Conservation (phyloP, 1,284 basidiomycete species). For the Cutaneotrichosporon sp. region DNA sequence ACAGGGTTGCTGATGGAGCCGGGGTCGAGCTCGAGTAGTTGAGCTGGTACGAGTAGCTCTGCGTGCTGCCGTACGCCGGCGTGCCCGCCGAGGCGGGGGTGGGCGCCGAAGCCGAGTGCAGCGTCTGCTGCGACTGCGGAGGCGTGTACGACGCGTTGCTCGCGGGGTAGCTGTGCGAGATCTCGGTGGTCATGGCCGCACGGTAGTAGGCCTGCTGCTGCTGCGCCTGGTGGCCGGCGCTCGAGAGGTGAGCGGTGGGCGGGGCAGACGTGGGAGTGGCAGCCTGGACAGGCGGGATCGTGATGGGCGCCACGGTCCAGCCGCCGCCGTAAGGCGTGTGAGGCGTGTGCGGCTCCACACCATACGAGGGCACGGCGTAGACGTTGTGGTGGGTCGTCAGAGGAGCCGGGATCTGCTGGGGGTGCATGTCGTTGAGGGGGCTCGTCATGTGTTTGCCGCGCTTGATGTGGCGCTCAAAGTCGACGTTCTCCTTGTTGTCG, state of each 20-base stretch:
- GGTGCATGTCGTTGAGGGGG: conserved; percentile 8
- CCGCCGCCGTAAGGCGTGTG: conserved; percentile 18
- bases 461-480: conserved; percentile 22
- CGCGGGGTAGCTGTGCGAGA: conserved; percentile 14
- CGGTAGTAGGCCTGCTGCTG: conserved; percentile 21
- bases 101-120: conserved; percentile 1
- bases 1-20: conserved; percentile 3
- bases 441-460: conserved; percentile 20
- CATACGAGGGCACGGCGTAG: conserved; percentile 23
- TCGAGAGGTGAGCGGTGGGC: not conserved
- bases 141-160: conserved; percentile 11
- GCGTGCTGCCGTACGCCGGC: conserved; percentile 8
- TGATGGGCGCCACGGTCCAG: conserved; percentile 20
- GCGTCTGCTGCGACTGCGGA: conserved; percentile 13
- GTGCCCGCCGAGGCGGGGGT: not conserved
- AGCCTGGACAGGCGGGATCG: conserved; percentile 9
- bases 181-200: conserved; percentile 11
- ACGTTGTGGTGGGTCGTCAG: conserved; percentile 24
- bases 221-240: conserved; percentile 11
- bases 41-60: conserved; percentile 9
- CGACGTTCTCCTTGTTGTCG: conserved; percentile 26
- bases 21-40: conserved; percentile 4
- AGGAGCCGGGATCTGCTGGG: conserved; percentile 17
- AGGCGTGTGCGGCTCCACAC: conserved; percentile 11
- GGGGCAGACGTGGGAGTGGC: conserved; percentile 5